Evolutionary conservation across 2,329 filamentous ascomycete species (phyloP), one percentile per base, ranked within the genome.

Genomic region (Lasiodiplodia sp.): DNA sequence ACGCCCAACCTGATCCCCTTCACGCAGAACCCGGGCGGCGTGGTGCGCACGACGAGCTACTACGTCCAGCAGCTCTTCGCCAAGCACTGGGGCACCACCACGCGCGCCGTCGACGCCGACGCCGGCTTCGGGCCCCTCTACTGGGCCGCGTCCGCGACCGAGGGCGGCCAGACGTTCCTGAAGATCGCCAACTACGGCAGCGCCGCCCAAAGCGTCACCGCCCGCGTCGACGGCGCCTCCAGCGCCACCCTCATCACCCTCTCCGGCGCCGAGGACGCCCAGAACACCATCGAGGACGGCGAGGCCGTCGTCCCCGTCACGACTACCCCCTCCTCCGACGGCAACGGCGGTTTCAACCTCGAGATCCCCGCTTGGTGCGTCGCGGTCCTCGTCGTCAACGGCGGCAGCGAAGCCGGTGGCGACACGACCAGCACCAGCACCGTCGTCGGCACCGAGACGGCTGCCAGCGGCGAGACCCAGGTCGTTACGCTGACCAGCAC

Each of bases 331-430:
- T 21, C 38, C 2, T 28, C 23, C 18, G 40, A 44, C 4, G 18
- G n/a, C 2, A 11, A 68, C 57, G 67, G 67, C 8, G 37, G 40
- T 21, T 65, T 68, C 51, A 3, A 38, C 7, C 2, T 68, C 4
- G 12, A 47, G 28, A n/a, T 68, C 23, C 67, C 67, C 16, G 67
- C 67, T 4, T 68, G 67, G 4, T 40, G 58, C 37, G 67, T 68
- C 18, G 74, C 74, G 0, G 79, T 79, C 56, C 81, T 80, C 44
- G 8, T 11, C 44, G 44, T 18, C 18, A 8, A 18, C 5, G 18
- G 40, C 40, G 44, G 8, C 1, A n/a, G 6, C 8, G 2, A 6
- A 1, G 3, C 1, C 44, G n/a, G 18, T 6, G 18, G 40, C 16
- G 44, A n/a, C 3, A n/a, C 6, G 1, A 47, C 40, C 5, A 44